phyloP scores from a whole-genome alignment of 2,329 filamentous ascomycete genomes.

The Ophiostoma triangulosporum region DNA sequence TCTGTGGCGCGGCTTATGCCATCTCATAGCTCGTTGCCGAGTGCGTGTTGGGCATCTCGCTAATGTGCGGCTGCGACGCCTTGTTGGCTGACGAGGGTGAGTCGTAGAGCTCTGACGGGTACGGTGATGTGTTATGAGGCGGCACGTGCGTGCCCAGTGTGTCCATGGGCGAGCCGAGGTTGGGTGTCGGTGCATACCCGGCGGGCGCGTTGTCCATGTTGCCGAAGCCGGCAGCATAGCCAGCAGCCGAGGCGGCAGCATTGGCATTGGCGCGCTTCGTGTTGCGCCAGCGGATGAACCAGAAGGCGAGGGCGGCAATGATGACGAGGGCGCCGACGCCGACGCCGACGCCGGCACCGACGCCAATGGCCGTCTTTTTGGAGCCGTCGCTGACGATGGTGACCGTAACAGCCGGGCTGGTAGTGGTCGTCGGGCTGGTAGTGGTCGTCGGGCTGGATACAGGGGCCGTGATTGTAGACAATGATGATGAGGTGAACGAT shows the following conservation, averaged over 20 bases:
- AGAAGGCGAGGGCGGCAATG: not conserved
- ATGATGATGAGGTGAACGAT: not conserved
- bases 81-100: not conserved
- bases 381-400: not conserved
- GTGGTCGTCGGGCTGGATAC: not conserved
- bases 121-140: constrained; percentile 1
- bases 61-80: not conserved
- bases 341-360: constrained; percentile 9
- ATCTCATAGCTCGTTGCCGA: constrained; percentile 3
- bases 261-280: not conserved
- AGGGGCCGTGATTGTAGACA: not conserved
- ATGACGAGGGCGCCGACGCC: not conserved
- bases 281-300: constrained; percentile 4
- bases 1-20: too few species aligned
- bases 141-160: not conserved
- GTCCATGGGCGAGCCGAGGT: not conserved
- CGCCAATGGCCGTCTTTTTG: constrained; percentile 7
- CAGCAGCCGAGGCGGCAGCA: not conserved
- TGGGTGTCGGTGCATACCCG: constrained; percentile 3
- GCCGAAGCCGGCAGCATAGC: not conserved
- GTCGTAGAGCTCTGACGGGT: constrained; percentile 3
- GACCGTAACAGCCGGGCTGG: not conserved
- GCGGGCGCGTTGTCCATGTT: not conserved
- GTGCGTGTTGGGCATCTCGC: constrained; percentile 1
- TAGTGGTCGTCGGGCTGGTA: not conserved